Conservation (phyloP, 108 stramenopile species). For the Fragilaria radians region DNA sequence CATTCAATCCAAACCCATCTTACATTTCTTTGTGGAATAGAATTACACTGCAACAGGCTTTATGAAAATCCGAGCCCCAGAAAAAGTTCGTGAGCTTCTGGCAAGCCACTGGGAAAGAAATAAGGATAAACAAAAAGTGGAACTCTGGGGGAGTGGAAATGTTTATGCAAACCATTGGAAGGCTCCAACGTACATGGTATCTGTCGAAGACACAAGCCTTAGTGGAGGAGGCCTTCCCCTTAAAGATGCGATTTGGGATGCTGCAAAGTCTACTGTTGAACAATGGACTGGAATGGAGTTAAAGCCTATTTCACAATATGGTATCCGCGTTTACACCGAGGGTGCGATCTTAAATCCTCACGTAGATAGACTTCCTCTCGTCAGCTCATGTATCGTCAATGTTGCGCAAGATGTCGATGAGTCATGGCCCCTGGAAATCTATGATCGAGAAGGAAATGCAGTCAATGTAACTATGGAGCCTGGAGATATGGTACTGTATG, state of each 20-base stretch:
- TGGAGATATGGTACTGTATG: conserved; percentile 87
- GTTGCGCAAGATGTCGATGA: conserved; percentile 90
- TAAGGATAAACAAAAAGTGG: conserved; percentile 38
- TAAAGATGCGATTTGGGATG: conserved; percentile 66
- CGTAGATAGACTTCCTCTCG: conserved; percentile 82
- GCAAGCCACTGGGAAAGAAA: conserved; percentile 54
- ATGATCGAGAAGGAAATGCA: conserved; percentile 80
- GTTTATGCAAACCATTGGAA: conserved; percentile 75
- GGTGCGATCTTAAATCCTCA: conserved; percentile 77
- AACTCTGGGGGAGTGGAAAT: conserved; percentile 67
- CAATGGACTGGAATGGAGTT: conserved; percentile 86
- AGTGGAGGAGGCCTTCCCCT: conserved; percentile 59
- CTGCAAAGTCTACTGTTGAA: conserved; percentile 58
- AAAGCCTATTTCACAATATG: conserved; percentile 72
- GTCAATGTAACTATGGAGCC: conserved; percentile 70
- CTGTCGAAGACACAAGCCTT: conserved; percentile 55
- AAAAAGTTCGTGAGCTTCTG: conserved; percentile 47
- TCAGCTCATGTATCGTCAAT: conserved; percentile 66
- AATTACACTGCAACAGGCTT: conserved; percentile 78
- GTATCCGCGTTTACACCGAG: conserved; percentile 75
- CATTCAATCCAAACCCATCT: not conserved
- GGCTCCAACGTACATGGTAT: conserved; percentile 69
- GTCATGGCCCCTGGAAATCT: conserved; percentile 89
- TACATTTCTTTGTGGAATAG: conserved; percentile 6
- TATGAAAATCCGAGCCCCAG: conserved; percentile 62